A percentile compares a stretch with the other conserved stretches of the same genome.
These are phyloP conservation scores for Oryza longistaminata DNA, from an alignment of 176 grass and related monocot species.

Conservation along the genomic window DNA sequence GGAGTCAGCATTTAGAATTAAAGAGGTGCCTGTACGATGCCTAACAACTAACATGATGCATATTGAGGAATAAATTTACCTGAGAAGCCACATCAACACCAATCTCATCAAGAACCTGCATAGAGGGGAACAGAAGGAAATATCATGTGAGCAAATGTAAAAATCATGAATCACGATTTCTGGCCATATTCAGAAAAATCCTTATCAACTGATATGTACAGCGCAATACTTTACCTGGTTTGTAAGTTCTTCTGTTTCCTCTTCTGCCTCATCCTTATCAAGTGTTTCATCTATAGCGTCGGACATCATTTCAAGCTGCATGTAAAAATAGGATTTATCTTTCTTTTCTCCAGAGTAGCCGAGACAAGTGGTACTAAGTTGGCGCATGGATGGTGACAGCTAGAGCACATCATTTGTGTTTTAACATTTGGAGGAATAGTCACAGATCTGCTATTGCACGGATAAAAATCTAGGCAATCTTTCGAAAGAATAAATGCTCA, in stretches of 20 bases:
- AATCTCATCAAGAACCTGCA: conserved; percentile 94
- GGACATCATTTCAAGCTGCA: conserved; percentile 98
- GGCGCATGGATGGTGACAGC: not conserved
- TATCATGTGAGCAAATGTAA: not conserved
- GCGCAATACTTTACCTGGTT: conserved; percentile 69
- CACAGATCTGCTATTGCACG: not conserved
- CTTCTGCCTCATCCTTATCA: conserved; percentile 97
- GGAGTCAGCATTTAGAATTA: conserved; percentile 23
- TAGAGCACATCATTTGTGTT: not conserved
- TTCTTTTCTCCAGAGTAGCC: not conserved
- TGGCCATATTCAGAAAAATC: not conserved
- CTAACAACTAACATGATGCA: conserved; percentile 21
- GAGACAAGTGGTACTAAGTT: not conserved
- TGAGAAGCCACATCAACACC: conserved; percentile 96
- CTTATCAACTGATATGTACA: not conserved
- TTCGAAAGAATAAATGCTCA: not conserved
- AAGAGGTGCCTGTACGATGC: not conserved
- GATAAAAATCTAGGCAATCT: not conserved
- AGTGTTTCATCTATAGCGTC: conserved; percentile 93
- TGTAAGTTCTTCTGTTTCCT: conserved; percentile 98
- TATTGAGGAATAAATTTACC: conserved; percentile 45
- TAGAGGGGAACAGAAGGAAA: not conserved
- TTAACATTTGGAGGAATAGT: not conserved
- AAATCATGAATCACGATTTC: conserved; percentile 1
- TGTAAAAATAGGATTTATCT: conserved; percentile 17